Base-by-base conservation (phyloP, 2,329 filamentous ascomycete species). In the Cladosporium velox region DNA sequence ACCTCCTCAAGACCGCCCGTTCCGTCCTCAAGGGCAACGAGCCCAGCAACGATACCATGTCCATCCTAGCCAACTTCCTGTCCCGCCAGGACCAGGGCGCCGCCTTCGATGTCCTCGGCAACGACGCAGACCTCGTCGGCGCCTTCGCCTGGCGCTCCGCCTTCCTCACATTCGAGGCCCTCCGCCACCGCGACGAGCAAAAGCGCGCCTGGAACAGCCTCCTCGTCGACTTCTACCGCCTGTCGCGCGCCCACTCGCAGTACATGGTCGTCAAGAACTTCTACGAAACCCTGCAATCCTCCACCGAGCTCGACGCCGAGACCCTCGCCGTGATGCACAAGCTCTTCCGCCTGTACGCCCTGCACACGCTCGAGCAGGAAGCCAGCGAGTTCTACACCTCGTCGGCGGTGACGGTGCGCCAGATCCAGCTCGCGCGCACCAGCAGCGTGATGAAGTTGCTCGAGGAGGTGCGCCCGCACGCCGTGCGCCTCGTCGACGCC, bases 251-350 rank as follows among this genome's bases (percentile, higher is more conserved):
- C 0, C 90, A 91, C 76, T 90, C 88, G 0, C 90, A 93, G 77
- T 92, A 92, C 77, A 84, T 92, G 71, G 85, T 92, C 0, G 90
- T 92, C 69, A 92, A 91, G 83, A 91, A 88, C 81, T 93, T 92
- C 80, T 91, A 95, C 79, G 83, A 87, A 4, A 82, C 86, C 1
- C 86, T 94, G 24, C 86, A 88, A 44, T 82, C 83, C 5, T 78
- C 78, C n/a, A 76, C 81, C 14, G 80, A 85, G 18, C 79, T 91
- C 34, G 86, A 89, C 73, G 72, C 81, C 0, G 82, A 84, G 65
- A 90, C 88, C 0, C 79, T 85, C 15, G 77, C 77, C 0, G 74
- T 91, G 11, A 79, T 92, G 71, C 86, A 88, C 78, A 87, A 88
- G 72, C 82, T 90, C 38, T 90, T 89, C 85, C 84, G 87, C 15